Evolutionary conservation across 1,284 basidiomycete genomes (phyloP).

Genomic region (Boletus albobrunnescens): DNA sequence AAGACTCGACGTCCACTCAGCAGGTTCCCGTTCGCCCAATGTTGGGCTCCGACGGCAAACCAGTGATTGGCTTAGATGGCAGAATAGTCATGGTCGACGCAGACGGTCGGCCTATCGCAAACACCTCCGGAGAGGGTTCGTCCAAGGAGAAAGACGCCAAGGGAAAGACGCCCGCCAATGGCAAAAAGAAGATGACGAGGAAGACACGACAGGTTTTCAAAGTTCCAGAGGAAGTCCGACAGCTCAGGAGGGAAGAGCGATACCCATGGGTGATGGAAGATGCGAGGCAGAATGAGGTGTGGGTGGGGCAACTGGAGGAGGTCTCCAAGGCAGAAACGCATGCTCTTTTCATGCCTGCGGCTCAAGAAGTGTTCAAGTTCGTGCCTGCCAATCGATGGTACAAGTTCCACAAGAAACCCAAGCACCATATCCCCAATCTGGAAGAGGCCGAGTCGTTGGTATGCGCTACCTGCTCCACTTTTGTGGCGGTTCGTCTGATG

Average conservation of each 20-base stretch:
- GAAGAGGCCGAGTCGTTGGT: slow-evolving; percentile 76
- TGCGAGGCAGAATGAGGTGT: slow-evolving; percentile 58
- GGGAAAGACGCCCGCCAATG: slow-evolving; percentile 41
- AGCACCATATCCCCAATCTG: slow-evolving; percentile 61
- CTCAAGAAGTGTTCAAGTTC: slow-evolving; percentile 76
- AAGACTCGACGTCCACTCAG: slow-evolving; percentile 38
- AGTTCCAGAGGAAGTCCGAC: slow-evolving; percentile 61
- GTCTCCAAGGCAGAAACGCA: slow-evolving; percentile 59
- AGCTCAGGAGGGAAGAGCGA: slow-evolving; percentile 76
- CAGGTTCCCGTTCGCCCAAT: slow-evolving; percentile 60
- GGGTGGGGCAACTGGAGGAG: slow-evolving; percentile 81
- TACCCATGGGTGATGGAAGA: slow-evolving; percentile 91
- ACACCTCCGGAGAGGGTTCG: slow-evolving; percentile 35
- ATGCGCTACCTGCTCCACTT: slow-evolving; percentile 35
- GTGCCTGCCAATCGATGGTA: slow-evolving; percentile 85
- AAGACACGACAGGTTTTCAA: slow-evolving; percentile 82
- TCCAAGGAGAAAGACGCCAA: slow-evolving; percentile 44
- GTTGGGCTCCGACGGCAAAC: slow-evolving; percentile 74
- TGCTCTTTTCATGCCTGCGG: slow-evolving; percentile 72
- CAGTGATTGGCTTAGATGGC: slow-evolving; percentile 70
- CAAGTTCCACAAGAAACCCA: slow-evolving; percentile 81
- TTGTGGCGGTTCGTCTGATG: background rate
- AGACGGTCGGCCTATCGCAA: slow-evolving; percentile 66
- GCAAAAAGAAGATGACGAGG: slow-evolving; percentile 76
- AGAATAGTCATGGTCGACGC: slow-evolving; percentile 75